phyloP scores from a whole-genome alignment of 768 basidiomycete genomes.

The Galerina sulciceps region DNA sequence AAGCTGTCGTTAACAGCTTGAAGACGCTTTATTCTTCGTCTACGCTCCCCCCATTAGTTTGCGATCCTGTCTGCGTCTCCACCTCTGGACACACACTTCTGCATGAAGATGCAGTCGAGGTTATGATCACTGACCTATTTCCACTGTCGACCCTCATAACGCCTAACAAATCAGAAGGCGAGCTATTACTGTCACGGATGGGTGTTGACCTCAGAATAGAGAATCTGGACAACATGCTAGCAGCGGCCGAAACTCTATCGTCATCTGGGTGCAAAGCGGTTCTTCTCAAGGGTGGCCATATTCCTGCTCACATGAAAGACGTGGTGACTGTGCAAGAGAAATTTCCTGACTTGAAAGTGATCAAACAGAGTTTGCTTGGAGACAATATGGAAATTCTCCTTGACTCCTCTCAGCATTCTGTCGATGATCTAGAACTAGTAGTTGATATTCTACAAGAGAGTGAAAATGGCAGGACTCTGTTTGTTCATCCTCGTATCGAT shows the following conservation, averaged over 20 bases:
- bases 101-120: slow-evolving; percentile 62
- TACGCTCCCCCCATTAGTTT: slow-evolving; percentile 59
- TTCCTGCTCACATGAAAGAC: slow-evolving; percentile 50
- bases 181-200: slow-evolving; percentile 58
- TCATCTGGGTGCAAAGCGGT: slow-evolving; percentile 57
- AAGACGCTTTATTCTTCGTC: slow-evolving; percentile 37
- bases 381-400: slow-evolving; percentile 71
- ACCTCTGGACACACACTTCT: slow-evolving; percentile 87
- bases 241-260: slow-evolving; percentile 54
- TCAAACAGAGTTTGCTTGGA: slow-evolving; percentile 48
- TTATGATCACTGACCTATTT: slow-evolving; percentile 65
- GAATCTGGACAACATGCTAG: slow-evolving; percentile 63
- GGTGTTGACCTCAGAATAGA: slow-evolving; percentile 35
- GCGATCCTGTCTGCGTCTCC: slow-evolving; percentile 92
- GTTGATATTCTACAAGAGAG: slow-evolving; percentile 64
- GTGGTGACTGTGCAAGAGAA: slow-evolving; percentile 35
- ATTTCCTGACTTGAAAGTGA: slow-evolving; percentile 38
- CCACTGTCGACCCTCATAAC: slow-evolving; percentile 78
- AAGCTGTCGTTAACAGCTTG: slow-evolving; percentile 55
- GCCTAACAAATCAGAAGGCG: slow-evolving; percentile 84
- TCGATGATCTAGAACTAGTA: slow-evolving; percentile 41
- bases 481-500: slow-evolving; percentile 63
- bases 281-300: slow-evolving; percentile 87
- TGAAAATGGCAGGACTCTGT: slow-evolving; percentile 46
- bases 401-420: slow-evolving; percentile 21